Conservation (phyloP, 2,329 filamentous ascomycete species). For the Clonostachys sp. region DNA sequence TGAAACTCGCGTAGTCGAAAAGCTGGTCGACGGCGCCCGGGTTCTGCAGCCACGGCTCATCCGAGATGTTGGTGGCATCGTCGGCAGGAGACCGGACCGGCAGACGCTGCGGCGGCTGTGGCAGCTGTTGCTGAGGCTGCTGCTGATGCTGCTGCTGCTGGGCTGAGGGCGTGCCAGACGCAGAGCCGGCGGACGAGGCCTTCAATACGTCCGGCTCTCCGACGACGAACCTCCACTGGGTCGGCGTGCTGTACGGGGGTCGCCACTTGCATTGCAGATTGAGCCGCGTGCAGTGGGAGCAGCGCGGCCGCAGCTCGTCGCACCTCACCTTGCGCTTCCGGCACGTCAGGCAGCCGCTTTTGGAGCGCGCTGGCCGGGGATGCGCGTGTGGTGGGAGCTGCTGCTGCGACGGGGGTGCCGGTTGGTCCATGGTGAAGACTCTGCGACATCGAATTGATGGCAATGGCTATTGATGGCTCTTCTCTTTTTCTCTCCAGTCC, state of each 20-base stretch:
- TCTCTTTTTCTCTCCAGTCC: no score
- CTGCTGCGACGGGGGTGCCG: no score
- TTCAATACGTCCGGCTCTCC: neutral
- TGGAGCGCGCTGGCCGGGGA: neutral
- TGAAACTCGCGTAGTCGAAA: constrained; percentile 42
- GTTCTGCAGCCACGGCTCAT: neutral
- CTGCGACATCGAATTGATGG: no score
- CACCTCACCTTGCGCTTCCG: constrained; percentile 4
- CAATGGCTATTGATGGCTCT: no score
- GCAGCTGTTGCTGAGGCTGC: neutral
- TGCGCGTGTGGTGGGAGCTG: neutral
- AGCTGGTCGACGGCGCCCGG: constrained; percentile 16
- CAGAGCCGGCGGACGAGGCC: neutral
- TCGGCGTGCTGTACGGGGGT: neutral
- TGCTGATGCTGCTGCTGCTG: neutral
- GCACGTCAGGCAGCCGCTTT: neutral
- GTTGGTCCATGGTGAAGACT: no score
- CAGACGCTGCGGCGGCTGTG: neutral
- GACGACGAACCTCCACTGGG: neutral
- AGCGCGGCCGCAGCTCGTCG: constrained; percentile 4
- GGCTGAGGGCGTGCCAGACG: neutral
- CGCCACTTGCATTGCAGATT: constrained; percentile 2
- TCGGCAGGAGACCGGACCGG: no score
- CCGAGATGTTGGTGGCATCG: neutral
- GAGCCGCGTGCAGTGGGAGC: constrained; percentile 2